A percentile compares a stretch with the other conserved stretches of the same genome.
These are phyloP conservation scores for Carex littledalei DNA, from an alignment of 176 grass and related monocot genomes.

Conservation along the genomic window DNA sequence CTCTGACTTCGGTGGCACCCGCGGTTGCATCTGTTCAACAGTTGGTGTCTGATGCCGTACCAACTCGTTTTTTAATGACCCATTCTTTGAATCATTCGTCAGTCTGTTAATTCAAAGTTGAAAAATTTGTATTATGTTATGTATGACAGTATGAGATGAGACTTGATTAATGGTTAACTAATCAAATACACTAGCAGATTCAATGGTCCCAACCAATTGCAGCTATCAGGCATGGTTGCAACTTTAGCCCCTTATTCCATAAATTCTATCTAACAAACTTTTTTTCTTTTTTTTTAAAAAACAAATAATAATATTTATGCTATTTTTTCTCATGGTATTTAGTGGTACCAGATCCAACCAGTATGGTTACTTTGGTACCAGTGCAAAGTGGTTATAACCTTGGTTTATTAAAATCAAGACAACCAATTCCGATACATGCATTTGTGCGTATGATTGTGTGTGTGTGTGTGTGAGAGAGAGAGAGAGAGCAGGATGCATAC, in stretches of 20 bases:
- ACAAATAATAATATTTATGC: not conserved
- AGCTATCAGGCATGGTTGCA: not conserved
- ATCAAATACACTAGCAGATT: too few species aligned
- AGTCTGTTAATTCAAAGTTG: slow-evolving; percentile 19
- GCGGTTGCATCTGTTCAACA: not conserved
- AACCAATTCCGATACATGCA: not conserved
- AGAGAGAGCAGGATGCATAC: slow-evolving; percentile 17
- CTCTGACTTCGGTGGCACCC: not conserved
- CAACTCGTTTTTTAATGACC: slow-evolving; percentile 6
- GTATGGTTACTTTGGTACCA: not conserved
- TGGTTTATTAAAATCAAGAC: not conserved
- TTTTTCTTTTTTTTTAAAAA: not conserved
- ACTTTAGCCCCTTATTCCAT: not conserved
- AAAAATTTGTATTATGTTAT: not conserved
- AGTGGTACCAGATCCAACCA: not conserved
- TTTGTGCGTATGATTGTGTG: not conserved
- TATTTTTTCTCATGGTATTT: not conserved
- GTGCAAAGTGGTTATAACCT: not conserved
- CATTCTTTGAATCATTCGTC: slow-evolving; percentile 25
- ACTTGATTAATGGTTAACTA: not conserved
- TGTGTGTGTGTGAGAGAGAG: not conserved
- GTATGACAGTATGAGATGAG: not conserved
- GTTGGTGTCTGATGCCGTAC: not conserved
- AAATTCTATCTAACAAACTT: not conserved
- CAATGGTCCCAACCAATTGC: not conserved